Base-by-base conservation (phyloP, 805 yeast genomes). In the Clavispora carvajalis region DNA sequence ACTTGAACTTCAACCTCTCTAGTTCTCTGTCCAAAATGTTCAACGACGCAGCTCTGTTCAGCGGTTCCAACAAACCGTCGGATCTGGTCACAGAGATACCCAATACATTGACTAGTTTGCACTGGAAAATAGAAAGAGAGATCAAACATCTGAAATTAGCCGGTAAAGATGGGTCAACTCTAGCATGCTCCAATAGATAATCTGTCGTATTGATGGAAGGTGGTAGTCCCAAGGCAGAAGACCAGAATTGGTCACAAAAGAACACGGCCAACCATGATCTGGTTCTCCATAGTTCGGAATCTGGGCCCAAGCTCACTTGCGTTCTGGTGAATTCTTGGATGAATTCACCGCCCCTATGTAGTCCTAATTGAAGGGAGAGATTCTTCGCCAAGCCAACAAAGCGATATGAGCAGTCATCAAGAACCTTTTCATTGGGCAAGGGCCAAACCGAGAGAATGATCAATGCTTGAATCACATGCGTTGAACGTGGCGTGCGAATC, bases 271-370 rank as follows among this genome's bases (percentile, higher is more conserved):
- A 65, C 97, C 97, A 90, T 1, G 95, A 79, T 50, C 96, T 70
- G 1, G 96, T 88, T 59, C 97, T 74, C 97, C 96, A 90, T 55
- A 80, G 82, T 51, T 87, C 96, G 5, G 96, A 91, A 61, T 90
- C 88, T 0, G 91, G 91, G 4, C 73, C 74, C 61, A 89, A 70
- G 18, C 86, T 77, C 4, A 85, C 93, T 57, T 90, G 97, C 22
- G 91, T 85, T 54, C 97, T 73, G 6, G 95, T 82, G 51, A 90
- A 90, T 55, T 90, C 97, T 47, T 84, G 79, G 49, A 90, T 87
- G 58, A 90, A 90, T 57, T 85, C 85, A 19, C 96, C 97, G 3
- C 74, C 73, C 48, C 96, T 69, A 61, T 90, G 97, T 45, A 90
- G 69, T 9, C 97, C 97, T 25, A 90, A 65, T 58, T 90, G 97